Percentiles rank a stretch among this genome's conserved stretches.
Evolutionary conservation across 169 alveolate genomes (phyloP).

Genomic region (Condylostoma magnum): DNA sequence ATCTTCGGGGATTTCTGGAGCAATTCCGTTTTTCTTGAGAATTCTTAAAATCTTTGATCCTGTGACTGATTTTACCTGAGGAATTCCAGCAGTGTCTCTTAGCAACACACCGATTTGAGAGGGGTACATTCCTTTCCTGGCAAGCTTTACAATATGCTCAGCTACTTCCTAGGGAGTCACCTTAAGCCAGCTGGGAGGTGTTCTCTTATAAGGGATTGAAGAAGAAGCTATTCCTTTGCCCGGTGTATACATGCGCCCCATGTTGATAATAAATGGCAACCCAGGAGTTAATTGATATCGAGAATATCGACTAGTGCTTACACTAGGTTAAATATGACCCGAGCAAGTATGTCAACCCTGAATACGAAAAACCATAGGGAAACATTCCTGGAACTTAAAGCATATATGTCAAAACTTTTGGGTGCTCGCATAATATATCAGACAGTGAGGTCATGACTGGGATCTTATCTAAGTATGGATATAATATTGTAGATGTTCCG

Average conservation of each 20-base stretch:
- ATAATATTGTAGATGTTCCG: slow-evolving; percentile 85
- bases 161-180: slow-evolving; percentile 92
- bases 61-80: slow-evolving; percentile 95
- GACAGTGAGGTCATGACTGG: slow-evolving; percentile 97
- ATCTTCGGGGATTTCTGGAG: slow-evolving; percentile 96
- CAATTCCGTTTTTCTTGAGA: slow-evolving; percentile 75
- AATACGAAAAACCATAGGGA: background rate
- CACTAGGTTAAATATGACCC: background rate
- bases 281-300: background rate
- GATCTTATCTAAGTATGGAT: slow-evolving; percentile 90
- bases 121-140: background rate
- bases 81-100: slow-evolving; percentile 97
- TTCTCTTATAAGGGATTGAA: slow-evolving; percentile 96
- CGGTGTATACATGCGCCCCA: slow-evolving; percentile 13
- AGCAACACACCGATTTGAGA: slow-evolving; percentile 85
- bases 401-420: slow-evolving; percentile 85
- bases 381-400: background rate
- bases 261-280: background rate
- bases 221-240: slow-evolving; percentile 58
- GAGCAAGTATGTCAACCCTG: background rate
- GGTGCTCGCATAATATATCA: slow-evolving; percentile 98
- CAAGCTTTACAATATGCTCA: slow-evolving; percentile 92
- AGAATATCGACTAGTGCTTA: background rate
- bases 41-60: slow-evolving; percentile 96
- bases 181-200: slow-evolving; percentile 97